Evolutionary conservation across 768 basidiomycete species (phyloP), one percentile per base, ranked within the genome.

Genomic region (Tubosaeta sp.): DNA sequence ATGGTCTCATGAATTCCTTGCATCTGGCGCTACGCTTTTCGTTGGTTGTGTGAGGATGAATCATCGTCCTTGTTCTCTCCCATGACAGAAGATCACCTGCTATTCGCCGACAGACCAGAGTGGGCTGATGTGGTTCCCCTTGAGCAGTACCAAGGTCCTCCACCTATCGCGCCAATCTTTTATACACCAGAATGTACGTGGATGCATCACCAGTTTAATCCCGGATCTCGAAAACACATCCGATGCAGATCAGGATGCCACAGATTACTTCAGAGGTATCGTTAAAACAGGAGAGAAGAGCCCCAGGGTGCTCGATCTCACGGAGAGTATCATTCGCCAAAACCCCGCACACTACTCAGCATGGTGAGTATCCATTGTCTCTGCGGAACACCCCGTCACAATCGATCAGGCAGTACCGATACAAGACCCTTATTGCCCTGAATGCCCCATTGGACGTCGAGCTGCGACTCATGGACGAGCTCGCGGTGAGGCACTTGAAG

Each of bases 281-380:
- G 80, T 90, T 38, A 82, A 83, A 61, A 71, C 72, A 0, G 82
- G 81, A 4, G 95, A 98, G 74, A 83, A 83, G 72, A 92, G 85
- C 54, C 70, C 76, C 18, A 77, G 95, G 31, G 93, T 87, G 11
- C 79, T 99, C 46, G 80, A 87, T 59, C 76, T 99, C 27, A 99
- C 96, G 0, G 90, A 95, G 69, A 75, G 73, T 34, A 82, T 98
- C 60, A 95, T 99, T 56, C 78, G 86, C 24, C 74, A 87, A 69
- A 99, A 99, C 66, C 94, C 96, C 6, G 93, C 91, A 1, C 96
- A 98, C 65, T 99, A 97, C 64, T 88, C 94, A 45, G 93, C 94
- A 58, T 99, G 96, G 95, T 94, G 65, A 52, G 84, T 21, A 18
- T 19, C 39, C 32, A 42, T 19, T 7, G 53, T 32, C 6, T 30